phyloP scores from a whole-genome alignment of 2,329 filamentous ascomycete species.

The Alternaria tenuissima region DNA sequence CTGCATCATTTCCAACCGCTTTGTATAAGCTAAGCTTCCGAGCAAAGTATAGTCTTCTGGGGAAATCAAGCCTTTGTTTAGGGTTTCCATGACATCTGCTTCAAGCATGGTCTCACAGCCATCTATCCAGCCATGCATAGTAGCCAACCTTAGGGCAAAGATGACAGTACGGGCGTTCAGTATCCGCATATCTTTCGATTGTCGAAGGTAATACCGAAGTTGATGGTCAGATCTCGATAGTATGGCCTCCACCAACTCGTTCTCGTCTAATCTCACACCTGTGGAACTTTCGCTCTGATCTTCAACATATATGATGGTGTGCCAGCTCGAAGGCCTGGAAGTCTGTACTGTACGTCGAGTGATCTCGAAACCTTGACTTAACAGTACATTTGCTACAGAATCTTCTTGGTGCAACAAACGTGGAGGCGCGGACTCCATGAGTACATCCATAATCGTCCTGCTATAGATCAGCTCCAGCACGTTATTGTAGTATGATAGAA shows the following conservation, averaged over 20 bases:
- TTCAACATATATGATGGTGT: no score
- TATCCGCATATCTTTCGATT: fast-evolving
- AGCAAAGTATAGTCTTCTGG: no score
- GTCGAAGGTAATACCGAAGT: neutral
- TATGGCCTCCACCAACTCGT: neutral
- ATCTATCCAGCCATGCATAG: neutral
- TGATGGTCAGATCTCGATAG: neutral
- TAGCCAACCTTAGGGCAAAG: neutral
- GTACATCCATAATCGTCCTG: neutral
- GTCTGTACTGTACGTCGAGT: no score
- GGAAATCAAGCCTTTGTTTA: no score
- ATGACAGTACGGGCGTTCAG: fast-evolving
- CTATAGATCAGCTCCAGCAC: neutral
- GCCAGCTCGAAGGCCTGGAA: no score
- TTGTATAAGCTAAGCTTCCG: no score
- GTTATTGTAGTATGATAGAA: no score
- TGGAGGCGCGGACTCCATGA: no score
- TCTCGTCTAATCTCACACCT: neutral
- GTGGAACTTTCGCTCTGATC: no score
- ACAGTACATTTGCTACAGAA: no score
- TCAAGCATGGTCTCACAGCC: neutral
- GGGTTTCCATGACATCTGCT: fast-evolving
- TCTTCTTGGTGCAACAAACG: no score
- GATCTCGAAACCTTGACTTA: no score
- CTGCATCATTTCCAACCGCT: neutral